Conservation (phyloP, 495 filamentous ascomycete genomes). For the Paragyromitra xinjiangensis region DNA sequence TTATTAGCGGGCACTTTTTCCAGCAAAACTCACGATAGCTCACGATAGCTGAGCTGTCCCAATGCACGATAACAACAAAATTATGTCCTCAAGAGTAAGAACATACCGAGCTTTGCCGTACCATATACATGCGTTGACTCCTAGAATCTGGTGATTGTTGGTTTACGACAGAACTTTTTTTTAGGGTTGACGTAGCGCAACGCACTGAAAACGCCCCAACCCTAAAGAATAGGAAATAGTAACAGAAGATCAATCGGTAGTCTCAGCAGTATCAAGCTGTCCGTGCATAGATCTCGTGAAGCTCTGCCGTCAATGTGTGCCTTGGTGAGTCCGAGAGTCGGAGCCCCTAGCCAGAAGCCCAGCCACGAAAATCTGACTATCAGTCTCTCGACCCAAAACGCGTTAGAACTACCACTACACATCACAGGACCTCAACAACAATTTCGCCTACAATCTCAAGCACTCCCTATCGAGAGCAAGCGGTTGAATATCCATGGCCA, state of each 20-base stretch:
- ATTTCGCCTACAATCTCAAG: neutral
- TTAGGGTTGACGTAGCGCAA: slow-evolving; percentile 33
- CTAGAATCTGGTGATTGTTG: slow-evolving; percentile 28
- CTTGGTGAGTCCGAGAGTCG: slow-evolving; percentile 2
- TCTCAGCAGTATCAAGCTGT: slow-evolving; percentile 5
- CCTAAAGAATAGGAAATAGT: slow-evolving; percentile 9
- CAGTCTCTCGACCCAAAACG: slow-evolving; percentile 25
- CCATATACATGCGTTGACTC: slow-evolving; percentile 29
- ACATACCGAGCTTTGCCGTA: neutral
- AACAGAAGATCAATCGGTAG: slow-evolving; percentile 21
- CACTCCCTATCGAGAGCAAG: neutral
- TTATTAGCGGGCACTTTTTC: slow-evolving; percentile 26
- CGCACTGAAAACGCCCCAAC: slow-evolving; percentile 8
- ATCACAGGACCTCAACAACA: slow-evolving; percentile 19
- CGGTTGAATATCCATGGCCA: neutral
- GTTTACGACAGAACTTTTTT: slow-evolving; percentile 16
- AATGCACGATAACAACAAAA: slow-evolving; percentile 11
- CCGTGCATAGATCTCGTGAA: slow-evolving; percentile 3
- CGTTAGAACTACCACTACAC: slow-evolving; percentile 25
- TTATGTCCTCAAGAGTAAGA: slow-evolving; percentile 3
- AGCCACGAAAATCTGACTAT: slow-evolving; percentile 12
- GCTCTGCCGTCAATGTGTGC: slow-evolving; percentile 11
- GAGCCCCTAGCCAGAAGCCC: slow-evolving; percentile 13
- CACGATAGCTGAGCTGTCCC: slow-evolving; percentile 18
- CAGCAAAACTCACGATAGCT: slow-evolving; percentile 14